Evolutionary conservation across 305 asterid species (phyloP).

Genomic region (Fraxinus sp.): DNA sequence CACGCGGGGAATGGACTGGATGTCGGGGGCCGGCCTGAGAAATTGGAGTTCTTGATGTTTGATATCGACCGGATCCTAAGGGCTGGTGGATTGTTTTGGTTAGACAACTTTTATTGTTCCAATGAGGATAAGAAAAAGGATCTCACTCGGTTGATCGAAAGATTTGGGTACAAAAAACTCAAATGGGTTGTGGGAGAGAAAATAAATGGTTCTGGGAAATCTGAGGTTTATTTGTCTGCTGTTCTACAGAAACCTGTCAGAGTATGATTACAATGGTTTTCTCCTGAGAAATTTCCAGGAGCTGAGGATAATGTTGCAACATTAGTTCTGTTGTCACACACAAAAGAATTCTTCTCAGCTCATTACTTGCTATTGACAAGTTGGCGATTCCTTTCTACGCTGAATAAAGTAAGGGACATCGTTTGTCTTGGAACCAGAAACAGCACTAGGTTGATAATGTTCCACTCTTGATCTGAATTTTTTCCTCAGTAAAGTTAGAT

Average conservation of each 20-base stretch:
- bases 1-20: slow-evolving; percentile 71
- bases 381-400: slow-evolving; percentile 23
- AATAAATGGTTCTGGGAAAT: slow-evolving; percentile 63
- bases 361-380: slow-evolving; percentile 14
- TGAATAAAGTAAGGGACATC: slow-evolving; percentile 17
- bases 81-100: slow-evolving; percentile 84
- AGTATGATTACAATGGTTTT: slow-evolving; percentile 29
- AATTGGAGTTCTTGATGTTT: slow-evolving; percentile 87
- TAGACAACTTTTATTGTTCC: slow-evolving; percentile 70
- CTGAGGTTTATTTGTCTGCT: slow-evolving; percentile 79
- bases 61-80: slow-evolving; percentile 82
- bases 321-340: background rate
- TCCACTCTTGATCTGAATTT: background rate
- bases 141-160: slow-evolving; percentile 64
- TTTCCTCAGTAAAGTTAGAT: background rate
- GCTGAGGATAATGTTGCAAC: background rate
- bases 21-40: slow-evolving; percentile 65
- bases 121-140: slow-evolving; percentile 65
- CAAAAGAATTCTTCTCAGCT: slow-evolving; percentile 21
- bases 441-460: background rate
- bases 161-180: slow-evolving; percentile 78
- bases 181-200: slow-evolving; percentile 94
- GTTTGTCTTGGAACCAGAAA: background rate
- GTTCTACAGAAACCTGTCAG: slow-evolving; percentile 93
- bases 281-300: background rate